A percentile compares a stretch with the other conserved stretches of the same genome.
These are phyloP conservation scores for Penicillium sp. DNA, from an alignment of 2,329 filamentous ascomycete species.

Conservation along the genomic window DNA sequence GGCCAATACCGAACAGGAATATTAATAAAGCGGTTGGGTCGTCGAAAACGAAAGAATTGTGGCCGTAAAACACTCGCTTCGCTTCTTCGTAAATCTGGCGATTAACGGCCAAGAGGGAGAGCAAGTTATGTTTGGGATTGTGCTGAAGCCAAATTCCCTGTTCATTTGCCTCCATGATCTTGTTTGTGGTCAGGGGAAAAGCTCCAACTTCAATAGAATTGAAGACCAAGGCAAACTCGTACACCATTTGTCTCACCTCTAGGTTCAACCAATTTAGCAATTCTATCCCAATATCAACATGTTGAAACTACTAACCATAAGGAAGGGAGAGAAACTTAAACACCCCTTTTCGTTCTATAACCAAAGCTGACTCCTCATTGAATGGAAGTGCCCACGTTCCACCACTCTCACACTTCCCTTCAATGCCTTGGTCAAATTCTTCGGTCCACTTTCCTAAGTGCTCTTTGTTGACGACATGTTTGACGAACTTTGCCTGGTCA, in stretches of 20 bases:
- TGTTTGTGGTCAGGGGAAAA: no score
- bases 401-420: neutral
- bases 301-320: neutral
- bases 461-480: neutral
- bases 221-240: neutral
- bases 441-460: neutral
- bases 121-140: neutral
- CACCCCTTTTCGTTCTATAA: neutral
- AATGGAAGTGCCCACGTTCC: neutral
- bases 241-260: conserved; percentile 1
- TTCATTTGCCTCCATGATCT: neutral
- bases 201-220: neutral
- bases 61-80: neutral
- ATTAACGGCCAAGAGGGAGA: conserved; percentile 1
- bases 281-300: no score
- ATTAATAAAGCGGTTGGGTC: neutral
- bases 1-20: neutral
- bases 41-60: neutral
- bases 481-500: neutral
- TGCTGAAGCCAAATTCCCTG: neutral
- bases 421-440: neutral
- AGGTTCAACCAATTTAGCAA: neutral
- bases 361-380: neutral
- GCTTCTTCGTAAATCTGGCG: conserved; percentile 2
- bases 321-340: conserved; percentile 1